Percentiles rank a stretch among this genome's conserved stretches.
Evolutionary conservation across 805 yeast genomes (phyloP).

Genomic region (Suhomyces sp.): DNA sequence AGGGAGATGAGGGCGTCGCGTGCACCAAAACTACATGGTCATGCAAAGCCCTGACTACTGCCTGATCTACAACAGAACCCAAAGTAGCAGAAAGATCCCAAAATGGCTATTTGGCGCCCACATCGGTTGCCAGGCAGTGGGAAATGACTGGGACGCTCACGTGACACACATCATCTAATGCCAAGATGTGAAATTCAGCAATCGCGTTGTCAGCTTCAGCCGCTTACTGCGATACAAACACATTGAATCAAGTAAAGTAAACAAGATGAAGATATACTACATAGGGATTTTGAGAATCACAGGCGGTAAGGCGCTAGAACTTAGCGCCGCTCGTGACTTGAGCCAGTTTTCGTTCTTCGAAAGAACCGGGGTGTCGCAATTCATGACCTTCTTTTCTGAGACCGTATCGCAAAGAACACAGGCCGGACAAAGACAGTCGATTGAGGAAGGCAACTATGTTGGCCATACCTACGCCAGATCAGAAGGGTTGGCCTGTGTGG

Average conservation of each 20-base stretch:
- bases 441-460: conserved; percentile 85
- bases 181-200: not conserved
- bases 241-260: not conserved
- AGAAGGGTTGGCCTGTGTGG: conserved; percentile 89
- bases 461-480: conserved; percentile 89
- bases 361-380: conserved; percentile 75
- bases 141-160: not conserved
- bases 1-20: not conserved
- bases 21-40: not conserved
- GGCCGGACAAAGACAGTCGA: conserved; percentile 88
- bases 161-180: not conserved
- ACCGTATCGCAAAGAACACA: conserved; percentile 87
- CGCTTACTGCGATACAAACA: not conserved
- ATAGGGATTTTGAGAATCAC: conserved; percentile 77
- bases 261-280: conserved; percentile 80
- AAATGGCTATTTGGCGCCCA: not conserved
- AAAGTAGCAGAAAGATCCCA: too few species aligned
- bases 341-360: conserved; percentile 88
- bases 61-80: not conserved
- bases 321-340: conserved; percentile 77
- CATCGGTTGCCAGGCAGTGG: not conserved
- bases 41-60: not conserved
- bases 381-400: conserved; percentile 90
- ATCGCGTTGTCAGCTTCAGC: not conserved
- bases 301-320: conserved; percentile 66